phyloP scores from a whole-genome alignment of 2,329 filamentous ascomycete genomes.

The Beauveria varroae region DNA sequence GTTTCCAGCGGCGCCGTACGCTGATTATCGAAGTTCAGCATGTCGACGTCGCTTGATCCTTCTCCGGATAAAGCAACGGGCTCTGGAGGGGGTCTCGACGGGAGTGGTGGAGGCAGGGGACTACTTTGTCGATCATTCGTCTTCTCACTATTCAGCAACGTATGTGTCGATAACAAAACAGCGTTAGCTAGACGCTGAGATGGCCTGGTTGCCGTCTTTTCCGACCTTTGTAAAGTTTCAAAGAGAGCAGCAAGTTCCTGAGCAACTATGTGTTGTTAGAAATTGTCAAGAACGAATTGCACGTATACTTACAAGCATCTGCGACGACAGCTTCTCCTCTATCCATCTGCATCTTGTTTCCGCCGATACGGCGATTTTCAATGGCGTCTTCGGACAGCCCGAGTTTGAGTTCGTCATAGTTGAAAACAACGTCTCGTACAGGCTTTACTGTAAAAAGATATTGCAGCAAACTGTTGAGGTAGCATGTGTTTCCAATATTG shows the following conservation, averaged over 20 bases:
- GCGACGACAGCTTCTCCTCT: conserved; percentile 54
- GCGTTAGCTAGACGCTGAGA: conserved; percentile 72
- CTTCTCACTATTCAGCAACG: conserved; percentile 27
- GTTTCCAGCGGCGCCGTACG: conserved; percentile 28
- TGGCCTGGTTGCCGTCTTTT: conserved; percentile 57
- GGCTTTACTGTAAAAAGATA: conserved; percentile 87
- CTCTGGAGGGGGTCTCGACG: conserved; percentile 37
- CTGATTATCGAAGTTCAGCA: conserved; percentile 26
- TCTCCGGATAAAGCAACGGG: conserved; percentile 22
- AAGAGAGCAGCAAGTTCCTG: conserved; percentile 66
- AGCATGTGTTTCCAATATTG: conserved; percentile 97
- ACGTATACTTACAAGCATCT: conserved; percentile 63
- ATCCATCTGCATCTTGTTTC: conserved; percentile 44
- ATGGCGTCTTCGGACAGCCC: conserved; percentile 57
- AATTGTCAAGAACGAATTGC: conserved; percentile 32
- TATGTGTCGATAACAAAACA: conserved; percentile 55
- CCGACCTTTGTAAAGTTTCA: conserved; percentile 57
- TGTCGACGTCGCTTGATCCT: conserved; percentile 24
- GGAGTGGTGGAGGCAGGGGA: conserved; percentile 39
- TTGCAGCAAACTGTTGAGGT: conserved; percentile 91
- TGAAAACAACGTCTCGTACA: conserved; percentile 70
- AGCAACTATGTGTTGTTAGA: conserved; percentile 50
- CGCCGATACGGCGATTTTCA: conserved; percentile 65
- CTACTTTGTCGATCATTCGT: conserved; percentile 17
- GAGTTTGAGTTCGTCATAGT: conserved; percentile 65